Conservation (phyloP, 371 early-diverging fungal genomes). For the Saksenaea vasiformis region DNA sequence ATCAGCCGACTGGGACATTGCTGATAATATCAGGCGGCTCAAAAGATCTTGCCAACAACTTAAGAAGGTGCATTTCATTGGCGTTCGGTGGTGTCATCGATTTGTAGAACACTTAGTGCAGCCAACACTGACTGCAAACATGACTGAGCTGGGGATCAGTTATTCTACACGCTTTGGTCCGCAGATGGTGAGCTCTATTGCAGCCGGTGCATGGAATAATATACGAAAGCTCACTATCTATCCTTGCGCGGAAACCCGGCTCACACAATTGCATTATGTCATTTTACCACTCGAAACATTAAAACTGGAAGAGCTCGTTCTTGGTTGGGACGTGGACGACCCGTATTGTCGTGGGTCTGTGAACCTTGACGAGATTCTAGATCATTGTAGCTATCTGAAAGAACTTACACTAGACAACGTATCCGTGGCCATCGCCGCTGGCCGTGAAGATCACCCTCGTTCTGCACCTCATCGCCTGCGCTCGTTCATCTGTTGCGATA, state of each 20-base stretch:
- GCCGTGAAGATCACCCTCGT: too few relatives aligned
- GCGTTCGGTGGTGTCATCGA: neutral
- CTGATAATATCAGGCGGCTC: neutral
- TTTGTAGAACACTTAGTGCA: neutral
- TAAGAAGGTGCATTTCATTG: neutral
- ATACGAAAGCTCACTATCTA: neutral
- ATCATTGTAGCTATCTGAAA: neutral
- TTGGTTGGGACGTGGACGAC: neutral
- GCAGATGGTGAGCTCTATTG: too few relatives aligned
- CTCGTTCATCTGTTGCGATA: neutral
- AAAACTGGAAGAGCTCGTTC: neutral
- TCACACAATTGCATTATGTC: neutral
- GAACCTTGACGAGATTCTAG: neutral
- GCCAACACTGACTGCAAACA: too few relatives aligned
- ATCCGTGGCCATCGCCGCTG: neutral
- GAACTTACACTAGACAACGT: neutral
- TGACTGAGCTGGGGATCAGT: too few relatives aligned
- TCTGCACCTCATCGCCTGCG: too few relatives aligned
- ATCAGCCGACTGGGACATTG: neutral
- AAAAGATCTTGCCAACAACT: neutral
- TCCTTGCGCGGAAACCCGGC: neutral
- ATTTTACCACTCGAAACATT: neutral
- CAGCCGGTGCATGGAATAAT: neutral
- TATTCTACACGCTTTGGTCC: too few relatives aligned
- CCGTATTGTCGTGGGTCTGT: neutral